Conservation (phyloP, 257 asterid species). For the Striga asiatica region DNA sequence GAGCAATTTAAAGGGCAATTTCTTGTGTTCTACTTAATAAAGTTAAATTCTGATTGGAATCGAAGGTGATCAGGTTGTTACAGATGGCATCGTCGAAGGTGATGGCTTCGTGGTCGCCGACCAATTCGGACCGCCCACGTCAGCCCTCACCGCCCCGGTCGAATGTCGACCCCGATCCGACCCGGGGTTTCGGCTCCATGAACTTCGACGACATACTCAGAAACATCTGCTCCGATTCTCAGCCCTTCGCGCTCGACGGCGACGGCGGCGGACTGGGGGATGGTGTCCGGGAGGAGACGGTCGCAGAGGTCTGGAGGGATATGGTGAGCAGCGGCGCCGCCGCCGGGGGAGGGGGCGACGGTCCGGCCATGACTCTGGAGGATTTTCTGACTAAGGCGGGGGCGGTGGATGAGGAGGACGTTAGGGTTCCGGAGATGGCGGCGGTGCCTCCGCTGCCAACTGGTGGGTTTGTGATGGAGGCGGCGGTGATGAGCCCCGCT, state of each 20-base stretch:
- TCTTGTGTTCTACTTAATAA: not conserved
- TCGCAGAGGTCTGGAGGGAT: slow-evolving; percentile 46
- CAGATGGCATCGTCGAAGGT: slow-evolving; percentile 72
- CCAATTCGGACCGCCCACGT: slow-evolving; percentile 62
- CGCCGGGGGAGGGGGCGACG: slow-evolving; percentile 20
- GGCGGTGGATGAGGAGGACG: slow-evolving; percentile 55
- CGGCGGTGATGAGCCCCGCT: slow-evolving; percentile 23
- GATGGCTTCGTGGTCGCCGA: slow-evolving; percentile 49
- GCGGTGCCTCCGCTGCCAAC: slow-evolving; percentile 13
- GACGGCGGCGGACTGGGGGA: slow-evolving; percentile 3
- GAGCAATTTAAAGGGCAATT: not conserved
- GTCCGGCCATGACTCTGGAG: slow-evolving; percentile 59
- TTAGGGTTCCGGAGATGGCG: slow-evolving; percentile 27
- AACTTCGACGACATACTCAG: slow-evolving; percentile 61
- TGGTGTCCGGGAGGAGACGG: slow-evolving; percentile 22
- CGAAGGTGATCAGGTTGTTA: not conserved
- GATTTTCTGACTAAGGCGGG: slow-evolving; percentile 64
- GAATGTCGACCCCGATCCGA: slow-evolving; percentile 27
- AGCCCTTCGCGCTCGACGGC: slow-evolving; percentile 11
- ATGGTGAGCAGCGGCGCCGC: slow-evolving; percentile 18
- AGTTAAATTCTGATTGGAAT: not conserved
- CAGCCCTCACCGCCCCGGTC: slow-evolving; percentile 29
- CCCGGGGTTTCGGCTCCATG: slow-evolving; percentile 36
- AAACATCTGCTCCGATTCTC: slow-evolving; percentile 34
- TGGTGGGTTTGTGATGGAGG: slow-evolving; percentile 22